Percentiles rank a stretch among this genome's conserved stretches.
phyloP scores from a whole-genome alignment of 2,329 filamentous ascomycete genomes.

The Venturia aucupariae region DNA sequence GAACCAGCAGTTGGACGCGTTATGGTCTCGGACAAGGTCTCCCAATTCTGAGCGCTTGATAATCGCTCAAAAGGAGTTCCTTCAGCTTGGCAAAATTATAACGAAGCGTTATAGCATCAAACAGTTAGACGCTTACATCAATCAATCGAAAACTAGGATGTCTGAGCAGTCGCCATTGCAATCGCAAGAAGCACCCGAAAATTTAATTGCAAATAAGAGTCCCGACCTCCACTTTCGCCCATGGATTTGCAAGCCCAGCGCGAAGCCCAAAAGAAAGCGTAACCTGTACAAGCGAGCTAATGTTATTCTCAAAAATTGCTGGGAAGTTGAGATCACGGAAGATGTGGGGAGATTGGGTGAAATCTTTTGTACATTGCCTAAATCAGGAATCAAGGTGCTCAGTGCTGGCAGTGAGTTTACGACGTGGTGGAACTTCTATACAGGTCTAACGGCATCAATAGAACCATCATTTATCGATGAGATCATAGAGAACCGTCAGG shows the following conservation, averaged over 20 bases:
- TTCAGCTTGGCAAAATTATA: not conserved
- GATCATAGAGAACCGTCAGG: slow-evolving; percentile 23
- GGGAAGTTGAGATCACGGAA: not conserved
- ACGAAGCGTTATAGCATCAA: not conserved
- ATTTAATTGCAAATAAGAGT: not conserved
- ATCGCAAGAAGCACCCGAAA: not conserved
- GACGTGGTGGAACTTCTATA: not conserved
- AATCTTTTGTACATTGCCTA: not conserved
- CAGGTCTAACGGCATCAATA: not conserved
- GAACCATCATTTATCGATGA: slow-evolving; percentile 21
- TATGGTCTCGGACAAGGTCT: not conserved
- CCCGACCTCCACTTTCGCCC: not conserved
- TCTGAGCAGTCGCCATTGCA: not conserved
- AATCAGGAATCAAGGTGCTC: not conserved
- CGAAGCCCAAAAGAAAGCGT: not conserved
- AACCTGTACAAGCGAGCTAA: not conserved
- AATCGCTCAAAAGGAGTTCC: not conserved
- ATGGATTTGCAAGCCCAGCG: not conserved
- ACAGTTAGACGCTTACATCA: not conserved
- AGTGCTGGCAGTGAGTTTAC: not conserved
- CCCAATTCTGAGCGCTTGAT: not conserved
- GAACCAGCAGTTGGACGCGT: slow-evolving; percentile 9
- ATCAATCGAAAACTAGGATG: not conserved
- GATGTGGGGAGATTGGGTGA: not conserved
- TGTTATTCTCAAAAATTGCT: not conserved